Conservation (phyloP, 768 basidiomycete species). For the Gelatoporia subvermispora region DNA sequence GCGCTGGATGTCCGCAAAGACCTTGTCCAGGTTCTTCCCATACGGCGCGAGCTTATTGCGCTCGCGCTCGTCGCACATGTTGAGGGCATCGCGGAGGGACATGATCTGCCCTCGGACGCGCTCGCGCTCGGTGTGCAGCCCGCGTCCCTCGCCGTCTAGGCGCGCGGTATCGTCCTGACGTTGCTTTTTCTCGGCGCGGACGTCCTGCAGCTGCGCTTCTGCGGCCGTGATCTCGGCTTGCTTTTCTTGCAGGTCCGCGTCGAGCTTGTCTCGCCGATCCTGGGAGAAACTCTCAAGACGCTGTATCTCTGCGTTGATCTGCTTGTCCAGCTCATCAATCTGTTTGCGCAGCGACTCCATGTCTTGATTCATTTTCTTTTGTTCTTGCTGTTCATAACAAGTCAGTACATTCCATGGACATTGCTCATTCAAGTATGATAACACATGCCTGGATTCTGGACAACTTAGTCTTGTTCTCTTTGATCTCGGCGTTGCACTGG, state of each 20-base stretch:
- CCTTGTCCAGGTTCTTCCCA: constrained; percentile 53
- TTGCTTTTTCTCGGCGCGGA: constrained; percentile 5
- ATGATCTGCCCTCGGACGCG: constrained; percentile 35
- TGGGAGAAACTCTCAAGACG: constrained; percentile 55
- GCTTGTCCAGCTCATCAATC: constrained; percentile 33
- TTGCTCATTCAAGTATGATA: neutral
- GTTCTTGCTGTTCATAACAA: constrained; percentile 36
- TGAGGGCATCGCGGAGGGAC: constrained; percentile 46
- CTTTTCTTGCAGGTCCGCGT: constrained; percentile 45
- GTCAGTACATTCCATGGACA: neutral
- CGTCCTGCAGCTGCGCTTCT: constrained; percentile 24
- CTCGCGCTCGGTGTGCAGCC: constrained; percentile 23
- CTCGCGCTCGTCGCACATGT: constrained; percentile 43
- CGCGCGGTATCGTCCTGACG: neutral
- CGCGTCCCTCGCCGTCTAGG: neutral
- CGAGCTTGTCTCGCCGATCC: constrained; percentile 55
- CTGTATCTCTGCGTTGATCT: constrained; percentile 49
- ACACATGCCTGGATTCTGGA: constrained; percentile 39
- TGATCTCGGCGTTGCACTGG: constrained; percentile 36
- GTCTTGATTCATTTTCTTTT: constrained; percentile 43
- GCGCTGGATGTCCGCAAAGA: constrained; percentile 48
- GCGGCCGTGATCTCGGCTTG: constrained; percentile 34
- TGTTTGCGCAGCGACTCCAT: constrained; percentile 28
- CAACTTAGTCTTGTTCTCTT: constrained; percentile 41
- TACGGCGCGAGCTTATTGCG: constrained; percentile 58